Conservation (phyloP, 352 stramenopile species). For the Phytophthora meadii region DNA sequence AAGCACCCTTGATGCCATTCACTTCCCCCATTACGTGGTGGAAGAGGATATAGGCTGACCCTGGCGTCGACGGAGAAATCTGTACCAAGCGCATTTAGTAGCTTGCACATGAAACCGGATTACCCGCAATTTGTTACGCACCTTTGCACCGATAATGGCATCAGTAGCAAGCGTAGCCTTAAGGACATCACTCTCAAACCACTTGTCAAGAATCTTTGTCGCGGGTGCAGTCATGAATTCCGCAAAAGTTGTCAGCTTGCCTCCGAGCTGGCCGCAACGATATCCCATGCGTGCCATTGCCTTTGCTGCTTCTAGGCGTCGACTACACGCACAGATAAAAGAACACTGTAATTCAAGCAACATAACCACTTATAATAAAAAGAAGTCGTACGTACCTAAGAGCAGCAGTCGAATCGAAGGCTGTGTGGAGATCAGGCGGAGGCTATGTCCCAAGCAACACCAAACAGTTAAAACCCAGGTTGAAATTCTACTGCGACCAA, state of each 20-base stretch:
- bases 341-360: no score
- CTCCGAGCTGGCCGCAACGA: constrained; percentile 69
- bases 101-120: neutral
- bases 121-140: constrained; percentile 15
- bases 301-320: constrained; percentile 69
- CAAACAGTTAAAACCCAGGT: neutral
- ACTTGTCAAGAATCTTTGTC: constrained; percentile 89
- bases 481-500: neutral
- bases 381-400: constrained; percentile 47
- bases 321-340: constrained; percentile 29
- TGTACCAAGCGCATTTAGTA: constrained; percentile 15
- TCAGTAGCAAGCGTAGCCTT: constrained; percentile 93
- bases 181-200: constrained; percentile 91
- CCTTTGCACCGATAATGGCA: constrained; percentile 91
- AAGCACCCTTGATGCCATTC: constrained; percentile 87
- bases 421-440: constrained; percentile 73
- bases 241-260: constrained; percentile 81
- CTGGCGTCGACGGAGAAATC: constrained; percentile 83
- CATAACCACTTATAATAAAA: neutral
- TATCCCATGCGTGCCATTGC: constrained; percentile 73
- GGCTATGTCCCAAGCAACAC: constrained; percentile 37
- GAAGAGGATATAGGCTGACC: constrained; percentile 91
- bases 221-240: constrained; percentile 91
- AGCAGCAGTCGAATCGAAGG: constrained; percentile 56
- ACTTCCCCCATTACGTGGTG: constrained; percentile 94